Percentiles rank a stretch among this genome's conserved stretches.
These are phyloP conservation scores for Kwoniella newhampshirensis DNA, from an alignment of 768 basidiomycete species.

Conservation along the genomic window DNA sequence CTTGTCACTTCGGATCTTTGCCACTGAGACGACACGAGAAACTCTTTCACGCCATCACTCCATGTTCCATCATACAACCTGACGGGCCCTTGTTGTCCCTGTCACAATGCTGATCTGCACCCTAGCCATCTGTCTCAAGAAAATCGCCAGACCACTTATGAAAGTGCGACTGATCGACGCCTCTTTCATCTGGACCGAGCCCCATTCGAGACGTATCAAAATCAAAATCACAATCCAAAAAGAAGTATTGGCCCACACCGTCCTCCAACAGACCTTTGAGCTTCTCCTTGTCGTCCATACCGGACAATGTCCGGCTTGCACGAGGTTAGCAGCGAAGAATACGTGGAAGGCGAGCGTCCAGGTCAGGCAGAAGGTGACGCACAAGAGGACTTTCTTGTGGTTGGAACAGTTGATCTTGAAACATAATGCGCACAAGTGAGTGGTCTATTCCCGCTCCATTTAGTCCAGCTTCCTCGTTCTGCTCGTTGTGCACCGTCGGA, in stretches of 20 bases:
- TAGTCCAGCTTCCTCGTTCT: background rate
- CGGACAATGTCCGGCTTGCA: constrained; percentile 91
- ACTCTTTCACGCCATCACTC: too few relatives aligned
- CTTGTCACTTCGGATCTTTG: too few relatives aligned
- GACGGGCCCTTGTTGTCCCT: background rate
- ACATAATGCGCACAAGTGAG: constrained; percentile 82
- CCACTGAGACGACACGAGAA: too few relatives aligned
- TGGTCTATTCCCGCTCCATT: background rate
- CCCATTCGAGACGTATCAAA: constrained; percentile 87
- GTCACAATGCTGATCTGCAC: too few relatives aligned
- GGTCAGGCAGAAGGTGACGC: constrained; percentile 97
- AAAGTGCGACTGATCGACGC: constrained; percentile 97
- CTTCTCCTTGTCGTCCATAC: constrained; percentile 87
- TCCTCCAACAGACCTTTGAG: constrained; percentile 96
- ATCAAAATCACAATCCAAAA: constrained; percentile 97
- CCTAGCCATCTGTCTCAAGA: constrained; percentile 87
- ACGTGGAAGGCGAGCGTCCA: constrained; percentile 98
- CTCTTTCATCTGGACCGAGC: constrained; percentile 99
- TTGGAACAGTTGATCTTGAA: constrained; percentile 96
- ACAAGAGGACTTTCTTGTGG: constrained; percentile 96
- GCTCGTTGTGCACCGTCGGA: background rate
- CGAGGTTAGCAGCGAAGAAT: constrained; percentile 93
- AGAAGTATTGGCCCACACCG: constrained; percentile 92
- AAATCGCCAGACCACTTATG: constrained; percentile 65
- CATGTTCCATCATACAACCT: too few relatives aligned